Percentiles rank a stretch among this genome's conserved stretches.
phyloP scores from a whole-genome alignment of 1,139 yeast species.

The Spathaspora sp. region DNA sequence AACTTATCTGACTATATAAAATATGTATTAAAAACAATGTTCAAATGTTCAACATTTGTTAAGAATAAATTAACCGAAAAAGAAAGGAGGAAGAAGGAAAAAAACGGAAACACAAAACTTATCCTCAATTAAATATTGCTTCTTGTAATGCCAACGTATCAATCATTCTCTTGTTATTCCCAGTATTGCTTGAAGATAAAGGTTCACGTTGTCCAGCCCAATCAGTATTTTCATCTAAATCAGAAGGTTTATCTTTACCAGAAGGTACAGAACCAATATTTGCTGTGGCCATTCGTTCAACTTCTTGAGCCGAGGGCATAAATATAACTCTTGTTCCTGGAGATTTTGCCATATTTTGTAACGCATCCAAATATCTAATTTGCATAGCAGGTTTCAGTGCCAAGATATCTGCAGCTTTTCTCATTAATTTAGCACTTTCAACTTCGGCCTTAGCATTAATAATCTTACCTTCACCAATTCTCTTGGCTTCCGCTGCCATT shows the following conservation, averaged over 20 bases:
- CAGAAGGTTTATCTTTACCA: conserved; percentile 13
- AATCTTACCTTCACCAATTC: conserved; percentile 77
- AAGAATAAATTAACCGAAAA: not conserved
- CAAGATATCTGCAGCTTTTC: conserved; percentile 76
- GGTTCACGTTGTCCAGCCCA: conserved; percentile 17
- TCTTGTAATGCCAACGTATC: conserved; percentile 33
- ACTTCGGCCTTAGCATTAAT: conserved; percentile 78
- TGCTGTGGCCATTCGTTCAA: conserved; percentile 35
- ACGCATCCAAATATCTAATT: conserved; percentile 77
- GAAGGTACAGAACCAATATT: conserved; percentile 15
- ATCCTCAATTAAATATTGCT: conserved; percentile 16
- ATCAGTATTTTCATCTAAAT: conserved; percentile 22
- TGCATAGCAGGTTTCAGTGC: conserved; percentile 81
- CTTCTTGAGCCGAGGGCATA: conserved; percentile 59
- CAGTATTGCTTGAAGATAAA: conserved; percentile 7
- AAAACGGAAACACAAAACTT: not conserved
- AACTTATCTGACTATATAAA: not conserved
- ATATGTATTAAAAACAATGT: not conserved
- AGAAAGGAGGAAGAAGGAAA: not conserved
- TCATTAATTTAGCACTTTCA: conserved; percentile 73
- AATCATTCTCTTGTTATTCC: conserved; percentile 16
- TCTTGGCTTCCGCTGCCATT: conserved; percentile 74
- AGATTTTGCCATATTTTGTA: conserved; percentile 68
- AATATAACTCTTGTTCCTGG: conserved; percentile 68
- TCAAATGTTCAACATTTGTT: not conserved